phyloP scores from a whole-genome alignment of 345 rosid genomes.

The Pistacia atlantica region DNA sequence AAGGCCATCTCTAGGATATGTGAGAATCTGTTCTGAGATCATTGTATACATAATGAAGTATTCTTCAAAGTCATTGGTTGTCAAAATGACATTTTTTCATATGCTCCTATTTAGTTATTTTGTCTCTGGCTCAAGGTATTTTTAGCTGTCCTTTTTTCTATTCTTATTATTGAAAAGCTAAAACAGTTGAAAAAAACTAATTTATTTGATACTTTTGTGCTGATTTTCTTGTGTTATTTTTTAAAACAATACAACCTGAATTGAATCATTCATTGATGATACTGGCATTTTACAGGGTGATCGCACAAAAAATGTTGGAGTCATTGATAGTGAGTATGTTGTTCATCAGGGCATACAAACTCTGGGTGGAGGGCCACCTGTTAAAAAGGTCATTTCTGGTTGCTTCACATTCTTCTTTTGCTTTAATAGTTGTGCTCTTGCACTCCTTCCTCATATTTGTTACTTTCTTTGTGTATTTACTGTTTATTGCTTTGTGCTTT shows the following conservation, averaged over 20 bases:
- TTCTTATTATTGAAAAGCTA: neutral
- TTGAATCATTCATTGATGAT: neutral
- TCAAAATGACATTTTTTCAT: neutral
- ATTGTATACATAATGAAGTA: neutral
- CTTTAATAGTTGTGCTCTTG: neutral
- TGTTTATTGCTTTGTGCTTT: neutral
- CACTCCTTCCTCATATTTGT: neutral
- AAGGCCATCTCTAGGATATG: neutral
- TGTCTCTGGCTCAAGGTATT: neutral
- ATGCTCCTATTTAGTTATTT: neutral
- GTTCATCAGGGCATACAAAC: conserved; percentile 90
- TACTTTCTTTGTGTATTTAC: neutral
- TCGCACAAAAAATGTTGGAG: conserved; percentile 81
- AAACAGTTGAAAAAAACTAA: neutral
- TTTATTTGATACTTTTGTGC: neutral
- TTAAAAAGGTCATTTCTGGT: conserved; percentile 45
- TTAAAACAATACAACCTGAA: neutral
- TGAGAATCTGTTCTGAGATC: neutral
- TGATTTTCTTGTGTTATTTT: neutral
- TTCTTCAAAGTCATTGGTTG: neutral
- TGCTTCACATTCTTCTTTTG: neutral
- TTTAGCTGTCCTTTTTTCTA: neutral
- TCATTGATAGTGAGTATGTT: conserved; percentile 84
- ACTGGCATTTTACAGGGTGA: conserved; percentile 61
- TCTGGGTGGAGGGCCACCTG: conserved; percentile 64